These are phyloP conservation scores for Discostella pseudostelligera DNA, from an alignment of 108 stramenopile genomes.

Conservation along the genomic window DNA sequence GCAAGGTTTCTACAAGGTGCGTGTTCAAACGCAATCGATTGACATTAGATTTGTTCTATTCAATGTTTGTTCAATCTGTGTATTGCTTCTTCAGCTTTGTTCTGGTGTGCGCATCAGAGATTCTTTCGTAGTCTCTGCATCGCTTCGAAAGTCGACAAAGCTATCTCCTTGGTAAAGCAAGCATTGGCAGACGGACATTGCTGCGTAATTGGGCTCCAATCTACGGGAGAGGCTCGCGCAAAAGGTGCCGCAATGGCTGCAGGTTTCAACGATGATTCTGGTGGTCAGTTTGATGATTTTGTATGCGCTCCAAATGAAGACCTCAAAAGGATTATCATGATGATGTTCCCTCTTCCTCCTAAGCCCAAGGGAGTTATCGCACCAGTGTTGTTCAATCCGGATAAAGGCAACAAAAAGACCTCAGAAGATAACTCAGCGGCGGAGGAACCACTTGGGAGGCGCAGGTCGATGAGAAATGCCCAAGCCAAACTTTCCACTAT, in stretches of 20 bases:
- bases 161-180: slow-evolving; percentile 49
- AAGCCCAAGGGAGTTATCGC: slow-evolving; percentile 34
- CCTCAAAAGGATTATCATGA: slow-evolving; percentile 29
- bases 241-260: slow-evolving; percentile 37
- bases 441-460: background rate
- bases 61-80: background rate
- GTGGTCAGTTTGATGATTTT: slow-evolving; percentile 30
- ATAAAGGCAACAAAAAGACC: slow-evolving; percentile 17
- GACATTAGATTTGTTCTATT: background rate
- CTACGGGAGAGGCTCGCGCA: slow-evolving; percentile 64
- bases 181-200: slow-evolving; percentile 56
- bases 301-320: slow-evolving; percentile 45
- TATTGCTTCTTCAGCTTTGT: slow-evolving; percentile 20
- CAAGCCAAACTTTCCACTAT: slow-evolving; percentile 6
- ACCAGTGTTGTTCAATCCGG: slow-evolving; percentile 34
- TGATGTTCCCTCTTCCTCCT: slow-evolving; percentile 40
- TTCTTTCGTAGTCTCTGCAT: slow-evolving; percentile 71
- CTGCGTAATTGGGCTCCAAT: slow-evolving; percentile 69
- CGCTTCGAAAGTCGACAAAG: slow-evolving; percentile 62
- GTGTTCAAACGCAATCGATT: no score
- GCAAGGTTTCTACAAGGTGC: slow-evolving; percentile 1
- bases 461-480: slow-evolving; percentile 4
- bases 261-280: slow-evolving; percentile 32
- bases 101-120: slow-evolving; percentile 74
- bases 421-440: slow-evolving; percentile 6